Evolutionary conservation across 345 rosid species (phyloP).

Genomic region (Salix purpurea): DNA sequence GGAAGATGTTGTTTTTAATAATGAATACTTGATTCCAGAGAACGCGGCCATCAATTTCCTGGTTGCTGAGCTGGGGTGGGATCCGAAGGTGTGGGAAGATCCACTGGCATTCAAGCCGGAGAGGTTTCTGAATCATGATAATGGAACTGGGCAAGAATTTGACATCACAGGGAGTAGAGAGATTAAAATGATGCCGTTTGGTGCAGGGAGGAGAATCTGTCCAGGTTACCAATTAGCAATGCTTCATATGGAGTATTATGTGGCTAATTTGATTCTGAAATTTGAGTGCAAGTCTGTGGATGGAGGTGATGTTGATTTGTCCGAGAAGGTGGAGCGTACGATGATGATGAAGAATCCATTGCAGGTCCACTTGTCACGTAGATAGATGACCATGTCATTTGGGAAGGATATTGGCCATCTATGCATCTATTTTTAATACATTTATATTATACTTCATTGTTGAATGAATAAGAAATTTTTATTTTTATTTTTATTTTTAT

Average conservation of each 20-base stretch:
- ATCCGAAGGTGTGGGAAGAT: conserved; percentile 23
- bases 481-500: no score
- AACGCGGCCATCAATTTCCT: conserved; percentile 11
- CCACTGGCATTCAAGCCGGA: conserved; percentile 22
- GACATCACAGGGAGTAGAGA: conserved; percentile 13
- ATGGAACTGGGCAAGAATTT: not conserved
- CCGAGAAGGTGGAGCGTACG: conserved; percentile 10
- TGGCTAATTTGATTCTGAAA: conserved; percentile 16
- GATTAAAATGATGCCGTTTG: conserved; percentile 25
- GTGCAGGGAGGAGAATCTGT: conserved; percentile 24
- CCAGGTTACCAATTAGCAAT: conserved; percentile 8
- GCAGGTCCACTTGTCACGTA: not conserved
- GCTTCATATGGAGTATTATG: conserved; percentile 14
- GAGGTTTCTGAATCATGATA: conserved; percentile 3
- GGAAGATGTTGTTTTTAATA: conserved; percentile 8
- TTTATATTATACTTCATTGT: no score
- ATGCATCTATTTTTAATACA: no score
- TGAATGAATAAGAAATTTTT: no score
- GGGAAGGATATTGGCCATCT: no score
- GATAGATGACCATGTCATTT: not conserved
- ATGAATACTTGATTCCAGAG: conserved; percentile 9
- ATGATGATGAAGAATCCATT: conserved; percentile 14
- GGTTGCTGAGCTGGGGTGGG: conserved; percentile 21
- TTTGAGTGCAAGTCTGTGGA: conserved; percentile 7
- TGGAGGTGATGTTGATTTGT: conserved; percentile 12